Evolutionary conservation across 805 yeast species (phyloP), one percentile per base, ranked within the genome.

Genomic region (Ogataea pilisensis): DNA sequence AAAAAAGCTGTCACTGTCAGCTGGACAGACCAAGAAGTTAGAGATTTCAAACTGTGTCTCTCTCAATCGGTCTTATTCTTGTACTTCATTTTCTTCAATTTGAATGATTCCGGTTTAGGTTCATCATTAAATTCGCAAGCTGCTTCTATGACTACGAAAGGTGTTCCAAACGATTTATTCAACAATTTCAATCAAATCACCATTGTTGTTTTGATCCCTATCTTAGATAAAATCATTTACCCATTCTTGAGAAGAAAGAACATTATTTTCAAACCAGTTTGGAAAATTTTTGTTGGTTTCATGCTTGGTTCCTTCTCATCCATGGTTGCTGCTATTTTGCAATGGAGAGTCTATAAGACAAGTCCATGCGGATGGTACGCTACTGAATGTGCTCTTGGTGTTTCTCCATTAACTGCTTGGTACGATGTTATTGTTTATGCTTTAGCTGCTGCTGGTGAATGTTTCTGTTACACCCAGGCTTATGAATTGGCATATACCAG

Each of bases 141-240:
- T 35, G 77, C 76, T 45, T 66, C 76, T 24, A 73, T 75, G 80
- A 57, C 68, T 9, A 62, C 73, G 24, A 60, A 71, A 24, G 76
- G 77, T 35, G 76, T 76, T 49, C 80, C 80, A 44, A 75, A 75
- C 51, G 80, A 76, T 64, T 66, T 75, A 50, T 72, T 74, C 61
- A 68, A 63, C 47, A 75, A 73, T 52, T 73, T 76, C 62, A 75
- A 76, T 50, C 78, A 77, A 34, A 64, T 75, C 44, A 69, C 79
- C 14, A 76, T 75, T 50, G 72, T 75, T 45, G 63, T 75, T 36
- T 60, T 72, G 43, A 67, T 75, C 42, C 81, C 80, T 44, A 61
- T 75, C 36, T 63, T 75, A 51, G 78, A 76, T 51, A 60, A 67
- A 45, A 38, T 58, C 17, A 29, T 76, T n/a, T 75, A 75, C 49